Percentiles rank a stretch among this genome's conserved stretches.
phyloP scores from a whole-genome alignment of 192 early-diverging fungal genomes.

The Phycomyces blakesleeanus region DNA sequence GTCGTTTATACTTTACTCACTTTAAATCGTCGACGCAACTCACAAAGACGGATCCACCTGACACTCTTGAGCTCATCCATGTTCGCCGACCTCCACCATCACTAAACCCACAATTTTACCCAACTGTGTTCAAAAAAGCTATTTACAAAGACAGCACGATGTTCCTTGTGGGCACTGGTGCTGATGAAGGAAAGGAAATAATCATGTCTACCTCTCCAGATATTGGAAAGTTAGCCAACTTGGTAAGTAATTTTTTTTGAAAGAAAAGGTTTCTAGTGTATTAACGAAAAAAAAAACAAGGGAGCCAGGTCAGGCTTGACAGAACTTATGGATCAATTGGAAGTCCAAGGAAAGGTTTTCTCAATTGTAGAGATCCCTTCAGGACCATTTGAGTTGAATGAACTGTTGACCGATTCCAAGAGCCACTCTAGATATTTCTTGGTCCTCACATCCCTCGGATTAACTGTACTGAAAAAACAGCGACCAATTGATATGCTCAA shows the following conservation, averaged over 20 bases:
- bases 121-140: slow-evolving; percentile 28
- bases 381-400: slow-evolving; percentile 47
- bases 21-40: slow-evolving; percentile 24
- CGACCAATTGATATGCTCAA: slow-evolving; percentile 75
- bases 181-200: slow-evolving; percentile 8
- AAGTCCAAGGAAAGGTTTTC: slow-evolving; percentile 80
- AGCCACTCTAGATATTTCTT: slow-evolving; percentile 59
- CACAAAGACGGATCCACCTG: slow-evolving; percentile 36
- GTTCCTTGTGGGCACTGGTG: slow-evolving; percentile 53
- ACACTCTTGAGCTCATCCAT: slow-evolving; percentile 58
- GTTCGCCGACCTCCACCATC: slow-evolving; percentile 65
- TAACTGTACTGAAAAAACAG: slow-evolving; percentile 63
- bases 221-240: slow-evolving; percentile 51
- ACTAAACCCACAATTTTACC: slow-evolving; percentile 16
- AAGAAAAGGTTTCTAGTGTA: too few relatives aligned
- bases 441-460: slow-evolving; percentile 74
- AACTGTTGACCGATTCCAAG: slow-evolving; percentile 59
- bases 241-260: too few relatives aligned
- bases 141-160: slow-evolving; percentile 65
- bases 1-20: slow-evolving; percentile 71
- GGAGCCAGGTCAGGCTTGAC: slow-evolving; percentile 20
- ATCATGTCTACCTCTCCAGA: slow-evolving; percentile 62
- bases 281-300: too few relatives aligned
- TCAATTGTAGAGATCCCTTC: slow-evolving; percentile 63
- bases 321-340: slow-evolving; percentile 45